Evolutionary conservation across 1,139 yeast genomes (phyloP).

Genomic region (Candida smagusa): DNA sequence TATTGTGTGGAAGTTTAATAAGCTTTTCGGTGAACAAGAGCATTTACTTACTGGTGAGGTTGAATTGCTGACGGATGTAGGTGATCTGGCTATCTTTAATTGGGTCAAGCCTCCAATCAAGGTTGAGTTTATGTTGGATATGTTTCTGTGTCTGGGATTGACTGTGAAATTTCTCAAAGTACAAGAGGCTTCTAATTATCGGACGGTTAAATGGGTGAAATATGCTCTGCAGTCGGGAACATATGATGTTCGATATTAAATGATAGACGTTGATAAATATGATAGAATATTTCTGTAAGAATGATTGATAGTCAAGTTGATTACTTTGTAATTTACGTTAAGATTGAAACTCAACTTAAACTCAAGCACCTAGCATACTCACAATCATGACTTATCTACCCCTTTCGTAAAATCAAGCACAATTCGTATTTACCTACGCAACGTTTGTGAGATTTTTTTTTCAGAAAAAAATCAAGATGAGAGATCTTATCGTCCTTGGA

Average conservation of each 20-base stretch:
- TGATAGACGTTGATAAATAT: not conserved
- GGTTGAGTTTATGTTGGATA: constrained; percentile 64
- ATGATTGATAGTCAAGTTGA: not conserved
- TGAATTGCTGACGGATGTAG: constrained; percentile 28
- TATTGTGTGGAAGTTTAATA: constrained; percentile 67
- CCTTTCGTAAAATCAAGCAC: too few relatives aligned
- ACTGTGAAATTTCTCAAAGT: constrained; percentile 72
- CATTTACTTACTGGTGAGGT: constrained; percentile 52
- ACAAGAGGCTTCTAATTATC: constrained; percentile 60
- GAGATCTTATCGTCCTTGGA: constrained; percentile 72
- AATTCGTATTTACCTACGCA: too few relatives aligned
- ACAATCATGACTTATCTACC: too few relatives aligned
- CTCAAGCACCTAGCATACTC: too few relatives aligned
- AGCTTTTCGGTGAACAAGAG: constrained; percentile 67
- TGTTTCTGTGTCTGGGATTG: constrained; percentile 79
- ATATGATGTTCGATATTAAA: constrained; percentile 67
- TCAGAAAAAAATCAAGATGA: constrained; percentile 37
- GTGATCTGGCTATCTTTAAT: constrained; percentile 17
- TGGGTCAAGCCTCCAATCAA: constrained; percentile 82
- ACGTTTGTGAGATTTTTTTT: too few relatives aligned
- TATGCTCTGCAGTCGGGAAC: constrained; percentile 74
- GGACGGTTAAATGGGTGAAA: constrained; percentile 84
- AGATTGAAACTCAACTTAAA: too few relatives aligned
- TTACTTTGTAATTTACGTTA: too few relatives aligned
- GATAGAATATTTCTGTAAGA: not conserved